phyloP scores from a whole-genome alignment of 2,329 filamentous ascomycete species.

The Ceratocystis cacaofunesta region DNA sequence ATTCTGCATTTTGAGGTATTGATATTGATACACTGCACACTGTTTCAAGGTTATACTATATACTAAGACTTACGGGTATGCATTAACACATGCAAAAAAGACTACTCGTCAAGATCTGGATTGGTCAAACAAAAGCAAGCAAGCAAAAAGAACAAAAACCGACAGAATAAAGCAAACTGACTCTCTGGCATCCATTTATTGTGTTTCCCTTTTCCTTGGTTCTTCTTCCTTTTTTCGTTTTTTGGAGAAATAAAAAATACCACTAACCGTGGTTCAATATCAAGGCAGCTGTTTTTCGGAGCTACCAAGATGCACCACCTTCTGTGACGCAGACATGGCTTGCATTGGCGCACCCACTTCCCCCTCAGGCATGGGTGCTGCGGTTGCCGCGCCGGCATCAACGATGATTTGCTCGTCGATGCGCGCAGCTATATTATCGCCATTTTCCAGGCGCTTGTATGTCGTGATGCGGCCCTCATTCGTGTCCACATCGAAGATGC shows the following conservation, averaged over 20 bases:
- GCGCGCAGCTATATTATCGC: conserved; percentile 33
- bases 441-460: conserved; percentile 75
- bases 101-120: neutral
- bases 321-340: conserved; percentile 13
- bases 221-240: neutral
- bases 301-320: conserved; percentile 14
- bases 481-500: conserved; percentile 87
- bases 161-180: too few relatives aligned
- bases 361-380: conserved; percentile 19
- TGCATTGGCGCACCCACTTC: conserved; percentile 14
- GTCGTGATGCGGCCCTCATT: conserved; percentile 78
- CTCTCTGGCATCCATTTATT: too few relatives aligned
- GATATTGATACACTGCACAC: neutral
- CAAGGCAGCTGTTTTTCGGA: conserved; percentile 12
- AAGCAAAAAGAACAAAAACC: too few relatives aligned
- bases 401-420: conserved; percentile 54
- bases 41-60: too few relatives aligned
- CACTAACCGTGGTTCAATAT: neutral
- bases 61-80: neutral
- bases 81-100: neutral
- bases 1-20: neutral
- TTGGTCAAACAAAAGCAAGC: neutral
- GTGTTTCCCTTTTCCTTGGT: neutral
- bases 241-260: too few relatives aligned
- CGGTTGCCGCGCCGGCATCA: conserved; percentile 38